phyloP scores from a whole-genome alignment of 331 rosid species.

The Cydonia oblonga region DNA sequence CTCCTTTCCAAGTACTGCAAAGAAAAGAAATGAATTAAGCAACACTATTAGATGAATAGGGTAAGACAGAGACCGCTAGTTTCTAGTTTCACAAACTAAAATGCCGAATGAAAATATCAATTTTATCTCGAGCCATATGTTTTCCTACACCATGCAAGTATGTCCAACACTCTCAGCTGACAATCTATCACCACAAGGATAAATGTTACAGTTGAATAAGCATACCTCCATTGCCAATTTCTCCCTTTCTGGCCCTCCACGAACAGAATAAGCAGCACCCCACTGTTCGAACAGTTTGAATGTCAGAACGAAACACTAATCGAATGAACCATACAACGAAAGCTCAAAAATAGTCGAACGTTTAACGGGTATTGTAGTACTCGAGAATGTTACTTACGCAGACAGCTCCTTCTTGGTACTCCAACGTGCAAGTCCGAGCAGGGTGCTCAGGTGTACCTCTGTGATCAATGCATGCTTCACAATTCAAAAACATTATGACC shows the following conservation, averaged over 20 bases:
- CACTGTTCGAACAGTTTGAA: constrained; percentile 32
- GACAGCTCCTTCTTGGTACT: constrained; percentile 54
- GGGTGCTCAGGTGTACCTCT: constrained; percentile 88
- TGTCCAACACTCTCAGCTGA: neutral
- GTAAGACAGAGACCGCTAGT: no score
- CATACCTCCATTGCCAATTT: constrained; percentile 72
- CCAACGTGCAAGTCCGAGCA: constrained; percentile 88
- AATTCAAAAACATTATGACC: neutral
- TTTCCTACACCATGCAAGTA: neutral
- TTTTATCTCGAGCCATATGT: neutral
- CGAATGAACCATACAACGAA: neutral
- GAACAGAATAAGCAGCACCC: constrained; percentile 85
- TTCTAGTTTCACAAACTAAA: neutral
- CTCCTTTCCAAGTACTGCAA: constrained; percentile 83
- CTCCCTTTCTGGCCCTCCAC: constrained; percentile 80
- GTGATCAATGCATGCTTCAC: constrained; percentile 82
- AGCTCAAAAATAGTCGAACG: neutral
- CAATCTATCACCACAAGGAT: neutral
- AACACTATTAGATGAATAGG: neutral
- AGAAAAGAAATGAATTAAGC: neutral
- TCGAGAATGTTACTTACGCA: constrained; percentile 46
- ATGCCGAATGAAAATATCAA: neutral
- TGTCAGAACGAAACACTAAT: neutral
- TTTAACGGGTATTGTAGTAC: neutral
- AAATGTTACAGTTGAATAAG: neutral